Evolutionary conservation across 177 flowering plant species (phyloP).

Genomic region (Tripterygium wilfordii): DNA sequence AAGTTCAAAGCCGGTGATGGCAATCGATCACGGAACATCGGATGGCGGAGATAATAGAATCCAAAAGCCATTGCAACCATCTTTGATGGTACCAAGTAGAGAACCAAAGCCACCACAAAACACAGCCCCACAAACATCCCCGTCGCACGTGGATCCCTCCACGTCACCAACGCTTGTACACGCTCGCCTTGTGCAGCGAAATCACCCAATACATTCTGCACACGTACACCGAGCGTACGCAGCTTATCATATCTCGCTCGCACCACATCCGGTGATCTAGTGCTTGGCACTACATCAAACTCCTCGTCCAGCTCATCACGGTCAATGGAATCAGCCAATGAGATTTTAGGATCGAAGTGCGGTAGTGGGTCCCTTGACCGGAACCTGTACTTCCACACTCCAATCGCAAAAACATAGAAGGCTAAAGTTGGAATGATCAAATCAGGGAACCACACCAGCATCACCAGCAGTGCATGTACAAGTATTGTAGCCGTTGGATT

Average conservation of each 20-base stretch:
- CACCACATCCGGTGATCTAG: slow-evolving; percentile 37
- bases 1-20: slow-evolving; percentile 83
- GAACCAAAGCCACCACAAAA: slow-evolving; percentile 46
- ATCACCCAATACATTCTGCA: slow-evolving; percentile 71
- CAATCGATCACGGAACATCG: slow-evolving; percentile 72
- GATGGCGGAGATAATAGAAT: slow-evolving; percentile 82
- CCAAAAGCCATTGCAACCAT: slow-evolving; percentile 79
- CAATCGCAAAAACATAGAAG: slow-evolving; percentile 63
- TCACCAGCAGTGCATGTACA: slow-evolving; percentile 68
- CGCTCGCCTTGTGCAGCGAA: slow-evolving; percentile 84
- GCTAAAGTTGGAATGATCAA: slow-evolving; percentile 63
- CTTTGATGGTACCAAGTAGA: slow-evolving; percentile 77
- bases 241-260: slow-evolving; percentile 70
- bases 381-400: slow-evolving; percentile 73
- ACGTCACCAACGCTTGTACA: slow-evolving; percentile 74
- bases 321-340: slow-evolving; percentile 50
- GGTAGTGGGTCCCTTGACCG: slow-evolving; percentile 38
- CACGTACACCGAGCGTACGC: slow-evolving; percentile 58
- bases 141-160: slow-evolving; percentile 92
- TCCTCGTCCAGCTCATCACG: slow-evolving; percentile 91
- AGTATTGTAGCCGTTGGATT: slow-evolving; percentile 75
- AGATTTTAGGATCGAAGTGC: slow-evolving; percentile 48
- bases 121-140: slow-evolving; percentile 69
- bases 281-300: slow-evolving; percentile 66
- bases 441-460: slow-evolving; percentile 88